Evolutionary conservation across 106 monocot genomes (phyloP).

Genomic region (Dendrobium catenatum): DNA sequence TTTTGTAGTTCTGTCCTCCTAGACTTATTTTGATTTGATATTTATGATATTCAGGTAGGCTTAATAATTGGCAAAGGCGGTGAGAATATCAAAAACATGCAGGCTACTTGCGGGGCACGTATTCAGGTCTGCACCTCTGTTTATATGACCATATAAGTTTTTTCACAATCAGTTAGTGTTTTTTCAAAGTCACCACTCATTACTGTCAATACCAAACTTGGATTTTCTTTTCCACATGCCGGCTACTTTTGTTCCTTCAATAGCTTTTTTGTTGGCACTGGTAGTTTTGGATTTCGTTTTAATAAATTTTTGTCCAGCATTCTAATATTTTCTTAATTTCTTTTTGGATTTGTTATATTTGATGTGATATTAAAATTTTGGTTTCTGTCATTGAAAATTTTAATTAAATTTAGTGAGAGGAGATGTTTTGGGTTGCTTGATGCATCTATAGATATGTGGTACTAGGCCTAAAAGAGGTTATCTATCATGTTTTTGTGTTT

Average conservation of each 20-base stretch:
- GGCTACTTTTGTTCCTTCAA: not conserved
- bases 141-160: not conserved
- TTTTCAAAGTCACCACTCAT: not conserved
- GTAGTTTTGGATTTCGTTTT: not conserved
- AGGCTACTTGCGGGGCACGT: slow-evolving; percentile 72
- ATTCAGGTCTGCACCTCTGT: slow-evolving; percentile 54
- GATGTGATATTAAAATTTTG: too few species aligned
- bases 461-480: too few species aligned
- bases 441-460: too few species aligned
- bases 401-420: not conserved
- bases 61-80: slow-evolving; percentile 95
- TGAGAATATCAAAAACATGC: slow-evolving; percentile 88
- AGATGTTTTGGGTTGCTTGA: not conserved
- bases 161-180: not conserved
- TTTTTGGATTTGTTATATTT: too few species aligned
- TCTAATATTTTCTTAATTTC: not conserved
- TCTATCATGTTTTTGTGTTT: too few species aligned
- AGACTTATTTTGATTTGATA: slow-evolving; percentile 1
- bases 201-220: not conserved
- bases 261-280: not conserved
- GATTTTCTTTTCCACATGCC: too few species aligned
- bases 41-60: slow-evolving; percentile 55
- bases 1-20: not conserved
- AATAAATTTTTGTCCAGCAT: not conserved
- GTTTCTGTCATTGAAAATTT: not conserved